These are phyloP conservation scores for Phytophthora capsici DNA, from an alignment of 352 stramenopile genomes.

Conservation along the genomic window DNA sequence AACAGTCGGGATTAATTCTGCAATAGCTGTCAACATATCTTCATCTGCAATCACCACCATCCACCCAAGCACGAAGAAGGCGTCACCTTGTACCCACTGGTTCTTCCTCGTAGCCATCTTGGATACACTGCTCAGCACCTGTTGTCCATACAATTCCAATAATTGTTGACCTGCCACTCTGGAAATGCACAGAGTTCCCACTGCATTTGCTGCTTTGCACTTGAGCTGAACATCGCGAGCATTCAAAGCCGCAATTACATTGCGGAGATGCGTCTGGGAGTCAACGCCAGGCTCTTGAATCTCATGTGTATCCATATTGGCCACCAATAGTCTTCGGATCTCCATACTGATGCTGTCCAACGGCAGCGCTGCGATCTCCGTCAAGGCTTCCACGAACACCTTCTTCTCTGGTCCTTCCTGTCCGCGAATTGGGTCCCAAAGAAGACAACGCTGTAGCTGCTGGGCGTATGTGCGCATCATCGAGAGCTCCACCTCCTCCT, in stretches of 20 bases:
- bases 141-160: conserved; percentile 49
- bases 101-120: conserved; percentile 77
- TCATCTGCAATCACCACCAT: conserved; percentile 75
- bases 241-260: conserved; percentile 54
- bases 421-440: conserved; percentile 42
- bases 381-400: conserved; percentile 73
- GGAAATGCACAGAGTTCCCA: conserved; percentile 78
- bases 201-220: conserved; percentile 78
- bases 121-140: conserved; percentile 44
- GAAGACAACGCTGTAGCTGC: conserved; percentile 40
- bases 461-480: conserved; percentile 28
- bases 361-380: conserved; percentile 71
- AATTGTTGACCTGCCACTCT: conserved; percentile 71
- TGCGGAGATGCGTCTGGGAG: conserved; percentile 31
- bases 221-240: conserved; percentile 78
- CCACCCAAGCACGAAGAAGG: conserved; percentile 79
- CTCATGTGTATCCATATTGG: not conserved
- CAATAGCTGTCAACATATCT: conserved; percentile 41
- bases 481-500: conserved; percentile 24
- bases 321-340: conserved; percentile 64
- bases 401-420: conserved; percentile 41
- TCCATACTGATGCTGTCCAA: conserved; percentile 79
- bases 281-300: not conserved
- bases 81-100: conserved; percentile 78
- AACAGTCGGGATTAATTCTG: conserved; percentile 50